Evolutionary conservation across 768 basidiomycete species (phyloP), one percentile per base, ranked within the genome.

Genomic region (Megacollybia marginata): DNA sequence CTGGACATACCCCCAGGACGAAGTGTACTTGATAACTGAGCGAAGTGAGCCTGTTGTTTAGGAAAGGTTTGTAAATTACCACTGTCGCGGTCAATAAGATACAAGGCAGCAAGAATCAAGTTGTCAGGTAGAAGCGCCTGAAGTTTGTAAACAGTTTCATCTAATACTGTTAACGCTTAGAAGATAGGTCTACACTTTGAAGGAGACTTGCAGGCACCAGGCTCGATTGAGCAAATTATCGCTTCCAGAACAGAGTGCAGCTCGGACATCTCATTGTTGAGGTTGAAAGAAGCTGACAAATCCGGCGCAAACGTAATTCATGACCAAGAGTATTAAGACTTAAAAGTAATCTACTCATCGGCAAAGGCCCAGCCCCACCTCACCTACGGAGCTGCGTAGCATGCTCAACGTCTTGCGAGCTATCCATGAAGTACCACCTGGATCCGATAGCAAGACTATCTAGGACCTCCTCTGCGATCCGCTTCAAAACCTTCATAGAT

Each of bases 61-160:
- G 15, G 10, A n/a, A 42, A 28, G 34, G 33, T n/a, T 20, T 35
- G 15, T 8, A 47, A 5, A 73, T 31, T 55, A 88, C 89, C 84
- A 55, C 76, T 77, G 50, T 76, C 75, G 31, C 78, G 72, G 63
- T 92, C 89, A 42, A 90, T 70, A n/a, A 91, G 67, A 59, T 92
- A 86, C 20, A 92, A 65, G 5, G 89, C 86, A 16, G 84, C 83
- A 2, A 88, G 58, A 16, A 90, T 63, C 12, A 83, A 69, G 16
- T 68, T 73, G 50, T 85, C 82, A 1, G 87, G 76, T 55, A 89
- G 74, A 47, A 88, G 60, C 36, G 71, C 63, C 20, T 74, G 70
- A 9, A 90, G 71, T 51, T 72, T 73, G 49, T 74, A 69, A n/a
- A 88, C 55, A 8, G 69, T 63, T 44, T 82, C 78, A 34, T 85